phyloP scores from a whole-genome alignment of 805 yeast genomes.

The Metschnikowia hibisci region DNA sequence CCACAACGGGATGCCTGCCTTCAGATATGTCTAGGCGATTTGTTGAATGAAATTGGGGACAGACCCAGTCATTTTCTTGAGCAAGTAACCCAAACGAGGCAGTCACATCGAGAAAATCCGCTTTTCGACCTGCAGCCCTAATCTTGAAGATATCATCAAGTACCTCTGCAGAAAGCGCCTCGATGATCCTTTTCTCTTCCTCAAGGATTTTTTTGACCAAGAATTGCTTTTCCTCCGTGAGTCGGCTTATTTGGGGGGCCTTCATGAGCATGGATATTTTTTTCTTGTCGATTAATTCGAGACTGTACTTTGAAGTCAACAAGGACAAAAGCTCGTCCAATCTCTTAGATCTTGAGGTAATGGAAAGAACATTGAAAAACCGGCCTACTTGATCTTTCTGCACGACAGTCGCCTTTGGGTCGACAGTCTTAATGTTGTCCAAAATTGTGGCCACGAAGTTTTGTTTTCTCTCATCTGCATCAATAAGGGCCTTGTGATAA shows the following conservation, averaged over 20 bases:
- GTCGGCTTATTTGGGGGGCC: conserved; percentile 47
- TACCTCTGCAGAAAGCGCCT: conserved; percentile 44
- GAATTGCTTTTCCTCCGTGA: conserved; percentile 48
- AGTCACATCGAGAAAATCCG: conserved; percentile 70
- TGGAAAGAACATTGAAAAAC: conserved; percentile 42
- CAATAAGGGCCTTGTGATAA: conserved; percentile 32
- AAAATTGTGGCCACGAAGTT: conserved; percentile 20
- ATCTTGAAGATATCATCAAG: conserved; percentile 43
- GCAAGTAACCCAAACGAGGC: conserved; percentile 72
- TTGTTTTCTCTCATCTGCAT: conserved; percentile 25
- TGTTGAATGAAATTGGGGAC: conserved; percentile 59
- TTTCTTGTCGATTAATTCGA: conserved; percentile 27
- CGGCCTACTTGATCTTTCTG: conserved; percentile 29
- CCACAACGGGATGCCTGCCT: conserved; percentile 88
- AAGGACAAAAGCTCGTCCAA: conserved; percentile 17
- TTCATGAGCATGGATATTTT: conserved; percentile 46
- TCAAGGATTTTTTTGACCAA: conserved; percentile 44
- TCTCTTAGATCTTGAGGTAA: conserved; percentile 39
- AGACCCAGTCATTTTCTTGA: conserved; percentile 56
- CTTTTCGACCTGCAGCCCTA: conserved; percentile 44
- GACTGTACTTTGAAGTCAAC: conserved; percentile 2
- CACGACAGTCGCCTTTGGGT: conserved; percentile 27
- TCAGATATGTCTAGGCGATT: conserved; percentile 36
- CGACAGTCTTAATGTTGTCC: conserved; percentile 21
- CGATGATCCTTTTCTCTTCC: conserved; percentile 55